Base-by-base conservation (phyloP, 2,329 filamentous ascomycete species). In the Aspergillus fumigatus region DNA sequence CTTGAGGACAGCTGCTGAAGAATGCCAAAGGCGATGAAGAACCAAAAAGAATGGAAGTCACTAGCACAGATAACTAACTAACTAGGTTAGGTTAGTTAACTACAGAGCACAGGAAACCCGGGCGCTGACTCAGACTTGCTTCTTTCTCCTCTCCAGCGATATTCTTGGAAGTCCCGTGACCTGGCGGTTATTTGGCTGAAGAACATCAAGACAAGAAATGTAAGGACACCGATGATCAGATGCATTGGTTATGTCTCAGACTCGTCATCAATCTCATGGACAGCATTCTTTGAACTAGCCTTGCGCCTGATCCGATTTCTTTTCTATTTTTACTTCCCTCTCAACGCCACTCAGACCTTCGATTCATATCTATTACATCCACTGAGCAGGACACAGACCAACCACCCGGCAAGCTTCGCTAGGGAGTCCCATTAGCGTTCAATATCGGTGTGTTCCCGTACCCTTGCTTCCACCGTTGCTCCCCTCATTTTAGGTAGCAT, bases 401-500 rank as follows among this genome's bases (percentile, higher is more conserved):
- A 47, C 43, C 43, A 11, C 43, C 8, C 8, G 10, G 41, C 19
- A 9, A 45, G 41, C 41, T 45, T 45, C 41, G 8, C n/a, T 47
- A 47, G 43, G 26, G 19, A 26, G 26, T 10, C 43, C 21, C 43
- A 23, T 47, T 47, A 47, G 43, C 26, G 43, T 23, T 45, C 19
- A 47, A 47, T 47, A 47, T 26, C 43, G 21, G n/a, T 45, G 21
- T 5, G 7, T 7, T 4, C 43, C 43, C 43, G 10, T 47, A 32
- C 53, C 48, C 48, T 56, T 57, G 32, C 56, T 51, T 52, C 27
- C 32, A 23, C 41, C 40, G 50, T 50, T 49, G 52, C 51, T 50
- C 52, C 38, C 35, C 55, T 57, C 50, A 27, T 41, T 51, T 49
- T 48, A 47, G 53, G 54, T 52, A 56, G 57, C 59, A 63, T 59